Evolutionary conservation across 768 basidiomycete species (phyloP).

Genomic region (Termitomyces sp.): DNA sequence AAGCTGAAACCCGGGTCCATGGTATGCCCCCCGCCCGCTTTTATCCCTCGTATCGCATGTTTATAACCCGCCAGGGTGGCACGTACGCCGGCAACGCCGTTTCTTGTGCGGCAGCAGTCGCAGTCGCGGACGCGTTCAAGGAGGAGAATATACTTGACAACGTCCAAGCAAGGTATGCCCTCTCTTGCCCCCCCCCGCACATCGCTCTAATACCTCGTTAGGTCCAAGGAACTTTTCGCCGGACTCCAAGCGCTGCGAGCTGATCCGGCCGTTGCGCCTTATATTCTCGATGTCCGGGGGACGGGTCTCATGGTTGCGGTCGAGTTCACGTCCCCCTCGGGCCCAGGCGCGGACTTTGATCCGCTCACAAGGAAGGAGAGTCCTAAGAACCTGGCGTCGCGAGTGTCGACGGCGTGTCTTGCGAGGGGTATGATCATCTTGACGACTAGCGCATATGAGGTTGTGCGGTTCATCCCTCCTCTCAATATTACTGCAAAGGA

Average conservation of each 20-base stretch:
- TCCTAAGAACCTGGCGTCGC: slow-evolving; percentile 50
- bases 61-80: slow-evolving; percentile 48
- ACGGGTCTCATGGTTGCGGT: slow-evolving; percentile 85
- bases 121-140: slow-evolving; percentile 73
- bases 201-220: slow-evolving; percentile 17
- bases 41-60: not conserved
- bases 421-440: slow-evolving; percentile 84
- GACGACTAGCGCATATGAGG: slow-evolving; percentile 87
- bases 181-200: not conserved
- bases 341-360: slow-evolving; percentile 40
- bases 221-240: slow-evolving; percentile 67
- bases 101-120: slow-evolving; percentile 85
- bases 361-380: slow-evolving; percentile 25
- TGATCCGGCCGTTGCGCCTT: slow-evolving; percentile 42
- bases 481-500: slow-evolving; percentile 76
- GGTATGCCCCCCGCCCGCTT: slow-evolving; percentile 31
- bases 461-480: slow-evolving; percentile 89
- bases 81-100: slow-evolving; percentile 94
- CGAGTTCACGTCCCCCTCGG: slow-evolving; percentile 66
- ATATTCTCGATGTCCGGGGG: slow-evolving; percentile 85
- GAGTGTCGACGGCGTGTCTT: slow-evolving; percentile 74
- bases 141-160: slow-evolving; percentile 83
- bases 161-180: slow-evolving; percentile 57
- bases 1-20: slow-evolving; percentile 73
- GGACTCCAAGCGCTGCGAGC: slow-evolving; percentile 51